Evolutionary conservation across 2,329 filamentous ascomycete genomes (phyloP).

Genomic region (Calonectria pseudoturangicola): DNA sequence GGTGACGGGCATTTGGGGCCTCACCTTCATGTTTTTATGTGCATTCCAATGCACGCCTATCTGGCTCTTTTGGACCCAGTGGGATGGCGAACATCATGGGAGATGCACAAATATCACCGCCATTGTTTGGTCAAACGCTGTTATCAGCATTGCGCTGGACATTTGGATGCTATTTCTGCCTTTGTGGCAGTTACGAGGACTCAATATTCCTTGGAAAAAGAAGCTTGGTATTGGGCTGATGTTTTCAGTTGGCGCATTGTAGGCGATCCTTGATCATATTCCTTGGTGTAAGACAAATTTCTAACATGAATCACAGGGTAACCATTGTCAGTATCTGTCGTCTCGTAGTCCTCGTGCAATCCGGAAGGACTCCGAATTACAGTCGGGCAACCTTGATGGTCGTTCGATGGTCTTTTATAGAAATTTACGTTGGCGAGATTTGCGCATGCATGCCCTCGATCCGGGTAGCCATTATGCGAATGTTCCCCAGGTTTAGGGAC

Average conservation of each 20-base stretch:
- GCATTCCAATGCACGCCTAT: slow-evolving; percentile 32
- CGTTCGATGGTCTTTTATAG: neutral
- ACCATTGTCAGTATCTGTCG: neutral
- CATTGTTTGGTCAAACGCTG: slow-evolving; percentile 38
- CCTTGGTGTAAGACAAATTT: neutral
- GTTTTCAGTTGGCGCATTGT: slow-evolving; percentile 18
- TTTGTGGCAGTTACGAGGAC: neutral
- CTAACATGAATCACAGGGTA: slow-evolving; percentile 6
- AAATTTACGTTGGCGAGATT: neutral
- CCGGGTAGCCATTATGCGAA: neutral
- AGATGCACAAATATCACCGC: slow-evolving; percentile 25
- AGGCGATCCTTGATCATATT: neutral
- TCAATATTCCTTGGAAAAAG: slow-evolving; percentile 18
- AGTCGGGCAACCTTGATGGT: neutral
- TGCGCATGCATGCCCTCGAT: slow-evolving; percentile 4
- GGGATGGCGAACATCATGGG: slow-evolving; percentile 30
- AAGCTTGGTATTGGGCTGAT: slow-evolving; percentile 12
- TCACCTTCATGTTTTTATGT: slow-evolving; percentile 14
- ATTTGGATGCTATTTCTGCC: slow-evolving; percentile 9
- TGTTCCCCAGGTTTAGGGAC: slow-evolving; percentile 4
- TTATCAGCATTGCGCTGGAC: slow-evolving; percentile 35
- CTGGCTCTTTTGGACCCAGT: slow-evolving; percentile 36
- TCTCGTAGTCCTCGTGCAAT: neutral
- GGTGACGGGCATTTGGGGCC: neutral
- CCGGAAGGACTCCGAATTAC: neutral